Conservation (phyloP, 2,329 filamentous ascomycete genomes). For the Aureobasidium vineae region DNA sequence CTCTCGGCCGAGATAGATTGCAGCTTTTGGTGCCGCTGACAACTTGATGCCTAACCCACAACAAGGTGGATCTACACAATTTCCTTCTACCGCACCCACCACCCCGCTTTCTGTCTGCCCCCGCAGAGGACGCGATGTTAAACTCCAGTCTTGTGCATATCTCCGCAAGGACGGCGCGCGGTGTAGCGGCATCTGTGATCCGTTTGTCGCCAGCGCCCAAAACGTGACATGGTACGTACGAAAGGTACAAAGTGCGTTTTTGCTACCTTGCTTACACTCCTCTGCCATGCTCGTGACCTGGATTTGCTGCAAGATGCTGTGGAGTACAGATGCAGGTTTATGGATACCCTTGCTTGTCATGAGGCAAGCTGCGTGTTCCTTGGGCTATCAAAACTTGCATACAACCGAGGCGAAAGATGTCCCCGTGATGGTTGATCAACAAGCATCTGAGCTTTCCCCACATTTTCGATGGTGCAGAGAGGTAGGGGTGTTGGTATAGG, state of each 20-base stretch:
- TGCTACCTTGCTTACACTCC: not conserved
- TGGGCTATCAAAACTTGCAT: too few relatives aligned
- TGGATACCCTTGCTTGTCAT: too few relatives aligned
- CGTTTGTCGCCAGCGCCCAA: not conserved
- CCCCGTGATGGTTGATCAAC: not conserved
- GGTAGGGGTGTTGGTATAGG: not conserved
- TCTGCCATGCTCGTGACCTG: conserved; percentile 5
- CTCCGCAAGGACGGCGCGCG: not conserved
- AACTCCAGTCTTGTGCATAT: conserved; percentile 16
- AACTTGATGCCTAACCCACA: not conserved
- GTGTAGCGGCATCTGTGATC: not conserved
- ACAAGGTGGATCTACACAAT: not conserved
- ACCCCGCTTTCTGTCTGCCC: not conserved
- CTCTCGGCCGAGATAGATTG: conserved; percentile 9
- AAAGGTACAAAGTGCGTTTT: not conserved
- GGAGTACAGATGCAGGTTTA: too few relatives aligned
- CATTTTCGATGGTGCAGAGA: not conserved
- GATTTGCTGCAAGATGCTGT: not conserved
- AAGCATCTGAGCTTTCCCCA: conserved; percentile 1
- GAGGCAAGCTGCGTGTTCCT: too few relatives aligned
- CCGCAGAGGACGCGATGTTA: not conserved
- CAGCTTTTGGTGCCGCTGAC: too few relatives aligned
- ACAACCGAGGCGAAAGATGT: conserved; percentile 3
- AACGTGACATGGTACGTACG: conserved; percentile 24
- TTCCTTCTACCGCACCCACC: not conserved